Evolutionary conservation across 805 yeast species (phyloP).

Genomic region (Starmerella scarabaei): DNA sequence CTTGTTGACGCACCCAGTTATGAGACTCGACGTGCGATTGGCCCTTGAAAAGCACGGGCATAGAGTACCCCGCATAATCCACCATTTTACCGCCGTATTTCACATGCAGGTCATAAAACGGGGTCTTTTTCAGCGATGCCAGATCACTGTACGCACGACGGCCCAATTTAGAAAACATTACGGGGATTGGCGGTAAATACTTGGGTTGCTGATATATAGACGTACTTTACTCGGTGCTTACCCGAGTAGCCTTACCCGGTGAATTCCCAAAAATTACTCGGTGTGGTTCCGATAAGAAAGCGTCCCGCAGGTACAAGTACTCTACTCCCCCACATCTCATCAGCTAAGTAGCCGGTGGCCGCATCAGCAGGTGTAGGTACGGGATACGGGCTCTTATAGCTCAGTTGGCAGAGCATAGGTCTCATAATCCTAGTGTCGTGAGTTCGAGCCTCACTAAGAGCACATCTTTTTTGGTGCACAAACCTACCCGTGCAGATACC

Average conservation of each 20-base stretch:
- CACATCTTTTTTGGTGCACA: conserved; percentile 1
- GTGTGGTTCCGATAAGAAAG: no score
- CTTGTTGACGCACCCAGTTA: conserved; percentile 77
- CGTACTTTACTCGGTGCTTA: no score
- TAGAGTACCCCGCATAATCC: conserved; percentile 88
- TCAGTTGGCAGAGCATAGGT: conserved; percentile 11
- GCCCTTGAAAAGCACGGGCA: conserved; percentile 83
- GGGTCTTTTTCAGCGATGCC: conserved; percentile 36
- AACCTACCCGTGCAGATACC: no score
- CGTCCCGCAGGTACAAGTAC: no score
- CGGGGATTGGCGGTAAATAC: no score
- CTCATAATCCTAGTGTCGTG: conserved; percentile 12
- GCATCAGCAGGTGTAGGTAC: background rate
- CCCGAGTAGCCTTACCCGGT: no score
- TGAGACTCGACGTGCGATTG: conserved; percentile 88
- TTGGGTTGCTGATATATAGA: no score
- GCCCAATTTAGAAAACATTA: conserved; percentile 5
- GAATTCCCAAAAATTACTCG: no score
- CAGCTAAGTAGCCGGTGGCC: background rate
- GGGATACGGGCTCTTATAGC: conserved; percentile 8
- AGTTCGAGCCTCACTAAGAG: conserved; percentile 12
- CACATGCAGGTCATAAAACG: conserved; percentile 68
- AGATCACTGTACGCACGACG: conserved; percentile 8
- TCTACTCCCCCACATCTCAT: no score
- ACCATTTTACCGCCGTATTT: conserved; percentile 80